Percentiles rank a stretch among this genome's conserved stretches.
Evolutionary conservation across 2,329 filamentous ascomycete genomes (phyloP).

Genomic region (Neonectria coccinea): DNA sequence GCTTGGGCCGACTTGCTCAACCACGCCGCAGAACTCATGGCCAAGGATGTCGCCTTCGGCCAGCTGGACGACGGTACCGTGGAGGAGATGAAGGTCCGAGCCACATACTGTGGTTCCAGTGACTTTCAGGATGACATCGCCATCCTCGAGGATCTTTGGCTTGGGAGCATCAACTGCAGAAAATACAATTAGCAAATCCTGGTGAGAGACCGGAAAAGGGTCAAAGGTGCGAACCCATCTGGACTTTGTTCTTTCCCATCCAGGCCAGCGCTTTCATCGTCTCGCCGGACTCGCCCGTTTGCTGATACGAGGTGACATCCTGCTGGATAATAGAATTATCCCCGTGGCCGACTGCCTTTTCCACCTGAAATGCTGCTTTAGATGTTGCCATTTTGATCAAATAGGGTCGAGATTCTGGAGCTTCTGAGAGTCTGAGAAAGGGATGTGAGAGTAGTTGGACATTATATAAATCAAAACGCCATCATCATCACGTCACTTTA

Average conservation of each 20-base stretch:
- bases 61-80: slow-evolving; percentile 68
- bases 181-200: neutral
- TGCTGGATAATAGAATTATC: slow-evolving; percentile 74
- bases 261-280: slow-evolving; percentile 86
- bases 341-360: slow-evolving; percentile 76
- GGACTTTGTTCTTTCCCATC: slow-evolving; percentile 84
- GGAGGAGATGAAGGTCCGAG: slow-evolving; percentile 69
- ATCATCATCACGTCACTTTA: neutral
- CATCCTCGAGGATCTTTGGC: slow-evolving; percentile 77
- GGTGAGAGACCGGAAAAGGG: too few relatives aligned
- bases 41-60: slow-evolving; percentile 75
- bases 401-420: neutral
- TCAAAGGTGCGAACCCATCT: slow-evolving; percentile 63
- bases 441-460: neutral
- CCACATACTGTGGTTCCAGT: slow-evolving; percentile 72
- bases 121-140: slow-evolving; percentile 84
- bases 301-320: slow-evolving; percentile 72
- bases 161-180: slow-evolving; percentile 70
- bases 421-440: too few relatives aligned
- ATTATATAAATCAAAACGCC: neutral
- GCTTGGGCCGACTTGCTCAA: slow-evolving; percentile 65
- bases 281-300: slow-evolving; percentile 61
- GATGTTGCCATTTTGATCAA: slow-evolving; percentile 46
- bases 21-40: slow-evolving; percentile 70
- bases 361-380: slow-evolving; percentile 75